phyloP scores from a whole-genome alignment of 2,329 filamentous ascomycete species.

The Colletotrichum gloeosporioides region DNA sequence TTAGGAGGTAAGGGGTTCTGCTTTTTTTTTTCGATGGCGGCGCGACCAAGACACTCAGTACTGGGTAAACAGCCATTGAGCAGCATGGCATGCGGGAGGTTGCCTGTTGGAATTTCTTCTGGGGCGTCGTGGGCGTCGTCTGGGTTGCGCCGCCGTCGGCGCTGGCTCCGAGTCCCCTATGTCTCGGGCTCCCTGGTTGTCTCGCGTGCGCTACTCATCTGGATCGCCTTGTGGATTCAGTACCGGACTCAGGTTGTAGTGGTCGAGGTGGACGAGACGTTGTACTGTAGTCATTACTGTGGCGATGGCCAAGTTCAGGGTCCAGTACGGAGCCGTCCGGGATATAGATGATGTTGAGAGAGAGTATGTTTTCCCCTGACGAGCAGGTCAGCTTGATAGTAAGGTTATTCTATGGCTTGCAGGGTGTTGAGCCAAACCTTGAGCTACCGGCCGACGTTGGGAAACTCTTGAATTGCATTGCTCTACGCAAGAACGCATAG shows the following conservation, averaged over 20 bases:
- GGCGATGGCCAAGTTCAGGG: not conserved
- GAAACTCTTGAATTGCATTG: constrained; percentile 1
- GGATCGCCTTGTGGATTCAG: not conserved
- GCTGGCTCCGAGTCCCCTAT: not conserved
- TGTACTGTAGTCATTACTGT: not conserved
- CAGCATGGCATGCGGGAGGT: not conserved
- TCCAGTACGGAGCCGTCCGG: not conserved
- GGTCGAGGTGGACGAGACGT: not conserved
- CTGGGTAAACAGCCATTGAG: not conserved
- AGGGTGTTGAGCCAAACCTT: not conserved
- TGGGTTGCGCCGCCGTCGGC: not conserved
- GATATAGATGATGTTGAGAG: not conserved
- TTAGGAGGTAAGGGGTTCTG: not conserved
- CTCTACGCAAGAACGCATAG: not conserved
- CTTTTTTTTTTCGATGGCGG: not conserved
- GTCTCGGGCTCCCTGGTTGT: constrained; percentile 15
- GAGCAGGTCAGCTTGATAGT: not conserved
- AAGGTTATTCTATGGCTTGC: not conserved
- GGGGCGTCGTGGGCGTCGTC: not conserved
- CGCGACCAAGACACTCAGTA: not conserved
- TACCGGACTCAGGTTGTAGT: not conserved
- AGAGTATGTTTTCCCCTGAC: not conserved
- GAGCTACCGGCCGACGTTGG: not conserved
- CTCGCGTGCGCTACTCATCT: constrained; percentile 11
- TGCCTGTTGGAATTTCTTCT: not conserved